Evolutionary conservation across 2,329 filamentous ascomycete species (phyloP).

Genomic region (Dichotomopilus funicola): DNA sequence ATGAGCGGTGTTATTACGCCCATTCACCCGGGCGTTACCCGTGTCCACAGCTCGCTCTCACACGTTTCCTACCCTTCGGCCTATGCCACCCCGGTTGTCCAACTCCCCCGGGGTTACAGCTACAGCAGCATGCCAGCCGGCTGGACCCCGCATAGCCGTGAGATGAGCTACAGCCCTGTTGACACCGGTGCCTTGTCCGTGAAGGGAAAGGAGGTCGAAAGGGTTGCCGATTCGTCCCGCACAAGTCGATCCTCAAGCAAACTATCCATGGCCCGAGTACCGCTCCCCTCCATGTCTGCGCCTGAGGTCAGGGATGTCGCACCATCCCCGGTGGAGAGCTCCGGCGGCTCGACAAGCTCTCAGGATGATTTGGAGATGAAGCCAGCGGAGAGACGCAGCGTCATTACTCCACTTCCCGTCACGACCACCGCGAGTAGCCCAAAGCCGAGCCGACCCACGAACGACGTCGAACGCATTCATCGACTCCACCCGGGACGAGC

Average conservation of each 20-base stretch:
- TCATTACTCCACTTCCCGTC: constrained; percentile 1
- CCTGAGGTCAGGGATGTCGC: constrained; percentile 13
- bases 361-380: constrained; percentile 37
- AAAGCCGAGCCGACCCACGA: constrained; percentile 9
- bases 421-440: constrained; percentile 2
- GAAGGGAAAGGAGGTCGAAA: constrained; percentile 40
- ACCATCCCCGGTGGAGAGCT: constrained; percentile 31
- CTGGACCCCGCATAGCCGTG: constrained; percentile 27
- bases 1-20: constrained; percentile 26
- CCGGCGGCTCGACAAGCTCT: constrained; percentile 33
- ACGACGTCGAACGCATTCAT: constrained; percentile 20
- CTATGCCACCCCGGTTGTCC: constrained; percentile 34
- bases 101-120: constrained; percentile 39
- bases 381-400: constrained; percentile 18
- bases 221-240: constrained; percentile 29
- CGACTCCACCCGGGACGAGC: constrained; percentile 23
- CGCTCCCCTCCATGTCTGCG: constrained; percentile 6
- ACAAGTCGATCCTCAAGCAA: constrained; percentile 35
- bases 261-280: constrained; percentile 26
- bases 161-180: constrained; percentile 27
- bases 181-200: constrained; percentile 22
- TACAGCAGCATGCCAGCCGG: constrained; percentile 35
- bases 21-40: constrained; percentile 35
- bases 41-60: constrained; percentile 42
- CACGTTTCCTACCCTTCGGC: constrained; percentile 41